Conservation (phyloP, 192 early-diverging fungal genomes). For the Bifiguratus adelaidae region DNA sequence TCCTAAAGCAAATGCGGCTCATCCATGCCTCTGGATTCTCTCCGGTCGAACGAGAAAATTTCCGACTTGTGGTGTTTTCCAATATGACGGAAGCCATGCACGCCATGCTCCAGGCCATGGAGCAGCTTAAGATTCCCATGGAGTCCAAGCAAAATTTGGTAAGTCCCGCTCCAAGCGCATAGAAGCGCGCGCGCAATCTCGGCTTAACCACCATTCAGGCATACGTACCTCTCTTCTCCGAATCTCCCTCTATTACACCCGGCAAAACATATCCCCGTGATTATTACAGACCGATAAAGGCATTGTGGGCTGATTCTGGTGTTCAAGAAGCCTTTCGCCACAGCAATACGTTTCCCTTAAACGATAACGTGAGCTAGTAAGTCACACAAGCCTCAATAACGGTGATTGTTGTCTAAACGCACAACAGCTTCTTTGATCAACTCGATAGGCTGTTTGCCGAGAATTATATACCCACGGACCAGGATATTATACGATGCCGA, state of each 20-base stretch:
- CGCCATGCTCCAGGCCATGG: slow-evolving; percentile 33
- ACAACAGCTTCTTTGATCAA: slow-evolving; percentile 35
- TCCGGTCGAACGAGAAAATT: slow-evolving; percentile 25
- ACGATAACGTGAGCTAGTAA: slow-evolving; percentile 43
- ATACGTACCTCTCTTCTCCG: slow-evolving; percentile 19
- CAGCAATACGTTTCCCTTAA: slow-evolving; percentile 31
- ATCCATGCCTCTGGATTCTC: slow-evolving; percentile 42
- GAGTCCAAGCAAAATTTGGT: not conserved
- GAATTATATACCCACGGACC: slow-evolving; percentile 39
- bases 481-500: slow-evolving; percentile 47
- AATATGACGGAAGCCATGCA: slow-evolving; percentile 39
- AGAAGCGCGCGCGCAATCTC: not conserved
- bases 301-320: slow-evolving; percentile 29
- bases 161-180: not conserved
- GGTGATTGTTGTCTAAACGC: not conserved
- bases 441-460: slow-evolving; percentile 31
- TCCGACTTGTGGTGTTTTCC: slow-evolving; percentile 29
- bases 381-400: not conserved
- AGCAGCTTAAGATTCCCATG: not conserved
- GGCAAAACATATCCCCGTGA: slow-evolving; percentile 26
- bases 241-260: slow-evolving; percentile 19
- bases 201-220: not conserved
- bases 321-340: slow-evolving; percentile 26
- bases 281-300: slow-evolving; percentile 27
- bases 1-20: slow-evolving; percentile 46